A percentile compares a stretch with the other conserved stretches of the same genome.
These are phyloP conservation scores for Fusarium keratoplasticum DNA, from an alignment of 2,329 filamentous ascomycete species.

Conservation along the genomic window DNA sequence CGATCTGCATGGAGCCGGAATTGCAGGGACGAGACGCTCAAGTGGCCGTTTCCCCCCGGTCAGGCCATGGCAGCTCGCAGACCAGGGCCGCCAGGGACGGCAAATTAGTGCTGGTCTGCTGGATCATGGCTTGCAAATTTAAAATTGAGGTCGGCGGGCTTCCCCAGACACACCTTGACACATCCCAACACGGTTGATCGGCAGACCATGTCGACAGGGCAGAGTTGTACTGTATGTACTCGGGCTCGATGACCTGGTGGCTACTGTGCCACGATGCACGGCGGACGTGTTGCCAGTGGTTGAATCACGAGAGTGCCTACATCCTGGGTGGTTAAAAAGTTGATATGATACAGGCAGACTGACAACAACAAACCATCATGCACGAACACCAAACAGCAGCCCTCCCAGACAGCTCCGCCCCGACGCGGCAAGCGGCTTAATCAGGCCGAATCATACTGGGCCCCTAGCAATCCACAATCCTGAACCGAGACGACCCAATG, in stretches of 20 bases:
- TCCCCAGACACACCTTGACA: slow-evolving; percentile 42
- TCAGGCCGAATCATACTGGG: slow-evolving; percentile 28
- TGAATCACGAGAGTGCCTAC: slow-evolving; percentile 1
- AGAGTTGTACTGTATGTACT: neutral
- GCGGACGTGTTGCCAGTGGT: slow-evolving; percentile 24
- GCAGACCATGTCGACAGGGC: slow-evolving; percentile 23
- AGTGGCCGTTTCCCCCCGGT: slow-evolving; percentile 26
- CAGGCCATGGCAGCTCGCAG: slow-evolving; percentile 24
- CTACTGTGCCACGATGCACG: slow-evolving; percentile 27
- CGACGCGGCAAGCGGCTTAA: slow-evolving; percentile 24
- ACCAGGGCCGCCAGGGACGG: slow-evolving; percentile 35
- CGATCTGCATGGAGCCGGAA: slow-evolving; percentile 41
- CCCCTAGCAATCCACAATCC: slow-evolving; percentile 17
- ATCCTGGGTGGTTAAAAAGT: neutral
- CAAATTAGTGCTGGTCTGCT: slow-evolving; percentile 42
- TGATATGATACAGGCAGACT: slow-evolving; percentile 27
- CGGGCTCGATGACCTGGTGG: neutral
- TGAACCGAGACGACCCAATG: slow-evolving; percentile 29
- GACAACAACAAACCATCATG: slow-evolving; percentile 31
- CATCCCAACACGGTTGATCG: slow-evolving; percentile 39
- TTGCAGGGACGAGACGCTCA: slow-evolving; percentile 34
- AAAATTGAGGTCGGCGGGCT: slow-evolving; percentile 46
- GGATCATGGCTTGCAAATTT: slow-evolving; percentile 48
- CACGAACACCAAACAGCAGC: slow-evolving; percentile 24
- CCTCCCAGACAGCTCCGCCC: neutral